Evolutionary conservation across 768 basidiomycete species (phyloP).

Genomic region (Kwoniella botswanensis): DNA sequence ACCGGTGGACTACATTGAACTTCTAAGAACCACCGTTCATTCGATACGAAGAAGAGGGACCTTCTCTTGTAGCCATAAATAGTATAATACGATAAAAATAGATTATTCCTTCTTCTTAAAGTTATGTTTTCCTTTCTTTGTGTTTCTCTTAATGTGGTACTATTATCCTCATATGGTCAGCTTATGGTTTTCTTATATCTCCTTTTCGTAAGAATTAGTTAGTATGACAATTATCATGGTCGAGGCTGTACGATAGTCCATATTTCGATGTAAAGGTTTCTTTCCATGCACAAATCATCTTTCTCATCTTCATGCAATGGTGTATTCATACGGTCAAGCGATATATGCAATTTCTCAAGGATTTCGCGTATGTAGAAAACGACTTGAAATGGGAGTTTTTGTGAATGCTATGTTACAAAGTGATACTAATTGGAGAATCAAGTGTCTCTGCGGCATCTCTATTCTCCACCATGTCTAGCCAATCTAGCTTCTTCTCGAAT

Average conservation of each 20-base stretch:
- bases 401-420: too few relatives aligned
- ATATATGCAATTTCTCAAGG: too few relatives aligned
- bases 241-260: not conserved
- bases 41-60: not conserved
- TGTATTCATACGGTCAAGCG: not conserved
- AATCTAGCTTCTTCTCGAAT: conserved; percentile 11
- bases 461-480: not conserved
- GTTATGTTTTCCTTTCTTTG: not conserved
- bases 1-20: too few relatives aligned
- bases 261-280: not conserved
- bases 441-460: too few relatives aligned
- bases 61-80: not conserved
- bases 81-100: not conserved
- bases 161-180: too few relatives aligned
- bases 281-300: not conserved
- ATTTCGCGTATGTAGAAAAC: too few relatives aligned
- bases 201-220: not conserved
- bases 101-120: not conserved
- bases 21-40: not conserved
- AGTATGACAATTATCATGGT: too few relatives aligned
- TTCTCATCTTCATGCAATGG: not conserved
- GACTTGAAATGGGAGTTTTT: too few relatives aligned
- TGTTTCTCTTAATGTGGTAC: too few relatives aligned
- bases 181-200: not conserved
- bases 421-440: too few relatives aligned